Conservation (phyloP, 2,329 filamentous ascomycete genomes). For the Paecilomyces fulvus region DNA sequence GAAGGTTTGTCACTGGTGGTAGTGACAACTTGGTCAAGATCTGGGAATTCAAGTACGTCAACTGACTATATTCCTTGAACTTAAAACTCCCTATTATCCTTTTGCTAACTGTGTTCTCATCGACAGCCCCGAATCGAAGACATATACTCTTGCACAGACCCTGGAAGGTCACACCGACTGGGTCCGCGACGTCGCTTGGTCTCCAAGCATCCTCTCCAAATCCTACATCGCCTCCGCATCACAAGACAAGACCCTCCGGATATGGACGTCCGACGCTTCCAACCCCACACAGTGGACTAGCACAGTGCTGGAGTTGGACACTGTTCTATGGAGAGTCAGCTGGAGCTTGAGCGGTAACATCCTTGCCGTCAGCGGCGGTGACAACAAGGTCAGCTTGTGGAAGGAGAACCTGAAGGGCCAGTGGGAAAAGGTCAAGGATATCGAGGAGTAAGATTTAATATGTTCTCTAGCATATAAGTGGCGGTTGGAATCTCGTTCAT, state of each 20-base stretch:
- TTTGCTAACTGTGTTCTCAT: conserved; percentile 4
- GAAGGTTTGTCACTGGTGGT: conserved; percentile 88
- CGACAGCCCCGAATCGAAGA: conserved; percentile 41
- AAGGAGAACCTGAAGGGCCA: conserved; percentile 96
- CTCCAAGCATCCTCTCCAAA: conserved; percentile 87
- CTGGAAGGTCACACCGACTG: conserved; percentile 83
- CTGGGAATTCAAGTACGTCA: conserved; percentile 65
- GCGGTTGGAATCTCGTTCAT: conserved; percentile 1
- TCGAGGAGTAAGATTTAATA: conserved; percentile 60
- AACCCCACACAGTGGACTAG: conserved; percentile 68
- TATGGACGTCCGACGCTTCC: conserved; percentile 76
- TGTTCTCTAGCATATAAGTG: not conserved
- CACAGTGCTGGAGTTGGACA: conserved; percentile 80
- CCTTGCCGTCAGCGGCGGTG: conserved; percentile 81
- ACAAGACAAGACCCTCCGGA: conserved; percentile 93
- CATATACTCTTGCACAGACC: conserved; percentile 46
- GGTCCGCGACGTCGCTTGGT: conserved; percentile 97
- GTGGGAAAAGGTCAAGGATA: conserved; percentile 95
- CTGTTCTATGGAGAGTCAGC: conserved; percentile 88
- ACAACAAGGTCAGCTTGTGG: conserved; percentile 97
- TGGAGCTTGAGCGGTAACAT: conserved; percentile 98
- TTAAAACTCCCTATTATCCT: not conserved
- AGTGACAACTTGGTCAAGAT: conserved; percentile 91
- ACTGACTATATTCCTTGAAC: not conserved
- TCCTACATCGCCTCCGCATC: conserved; percentile 93